A percentile compares a stretch with the other conserved stretches of the same genome.
These are phyloP conservation scores for Biscogniauxia mediterranea DNA, from an alignment of 2,329 filamentous ascomycete genomes.

Conservation along the genomic window DNA sequence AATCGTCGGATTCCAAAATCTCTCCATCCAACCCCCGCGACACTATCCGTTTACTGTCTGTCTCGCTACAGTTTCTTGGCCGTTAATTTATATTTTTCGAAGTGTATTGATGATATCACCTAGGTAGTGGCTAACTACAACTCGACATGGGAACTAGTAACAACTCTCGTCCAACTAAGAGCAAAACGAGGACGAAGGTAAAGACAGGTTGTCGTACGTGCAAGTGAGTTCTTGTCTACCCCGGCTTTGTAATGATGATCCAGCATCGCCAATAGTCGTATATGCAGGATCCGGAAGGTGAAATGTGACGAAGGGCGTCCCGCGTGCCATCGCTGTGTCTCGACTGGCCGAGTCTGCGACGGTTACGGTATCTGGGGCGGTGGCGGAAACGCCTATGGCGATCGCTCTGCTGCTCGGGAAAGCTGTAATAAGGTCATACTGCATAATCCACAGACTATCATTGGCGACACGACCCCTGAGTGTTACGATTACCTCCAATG, in stretches of 20 bases:
- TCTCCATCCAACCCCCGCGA: background rate
- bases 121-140: background rate
- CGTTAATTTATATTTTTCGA: background rate
- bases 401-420: conserved; percentile 31
- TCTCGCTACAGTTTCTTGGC: background rate
- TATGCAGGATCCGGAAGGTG: conserved; percentile 25
- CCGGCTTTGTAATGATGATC: background rate
- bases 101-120: too few relatives aligned
- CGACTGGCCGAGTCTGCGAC: conserved; percentile 30
- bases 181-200: conserved; percentile 11
- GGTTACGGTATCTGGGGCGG: conserved; percentile 33
- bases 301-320: conserved; percentile 32
- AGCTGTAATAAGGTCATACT: background rate
- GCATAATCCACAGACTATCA: conserved; percentile 7
- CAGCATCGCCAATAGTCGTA: background rate
- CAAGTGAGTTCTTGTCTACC: conserved; percentile 24
- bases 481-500: conserved; percentile 40
- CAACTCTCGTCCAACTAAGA: background rate
- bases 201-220: conserved; percentile 33
- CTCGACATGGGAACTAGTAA: background rate
- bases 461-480: conserved; percentile 20
- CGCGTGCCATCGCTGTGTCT: conserved; percentile 26
- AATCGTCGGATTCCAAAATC: background rate
- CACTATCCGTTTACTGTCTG: background rate
- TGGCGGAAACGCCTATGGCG: conserved; percentile 15